These are phyloP conservation scores for Actinomortierella wolfii DNA, from an alignment of 371 early-diverging fungal genomes.

Conservation along the genomic window DNA sequence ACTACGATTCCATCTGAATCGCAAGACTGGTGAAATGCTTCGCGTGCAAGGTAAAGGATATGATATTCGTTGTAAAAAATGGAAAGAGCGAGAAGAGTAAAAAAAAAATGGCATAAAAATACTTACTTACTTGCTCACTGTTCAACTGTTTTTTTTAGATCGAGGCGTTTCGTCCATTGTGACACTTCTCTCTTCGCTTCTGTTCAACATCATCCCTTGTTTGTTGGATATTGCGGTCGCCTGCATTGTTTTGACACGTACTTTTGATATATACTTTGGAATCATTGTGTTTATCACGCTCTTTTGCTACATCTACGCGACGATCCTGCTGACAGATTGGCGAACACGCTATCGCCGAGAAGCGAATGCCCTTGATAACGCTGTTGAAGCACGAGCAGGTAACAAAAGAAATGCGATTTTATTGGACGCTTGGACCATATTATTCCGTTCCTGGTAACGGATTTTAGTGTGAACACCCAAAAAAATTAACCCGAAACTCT, in stretches of 20 bases:
- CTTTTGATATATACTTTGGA: constrained; percentile 82
- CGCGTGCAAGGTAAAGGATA: constrained; percentile 65
- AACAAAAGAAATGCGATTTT: too few species aligned
- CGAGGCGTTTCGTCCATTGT: constrained; percentile 85
- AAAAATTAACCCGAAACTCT: too few species aligned
- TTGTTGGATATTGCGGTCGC: constrained; percentile 89
- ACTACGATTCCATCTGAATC: constrained; percentile 86
- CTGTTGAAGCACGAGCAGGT: constrained; percentile 67
- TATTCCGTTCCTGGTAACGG: constrained; percentile 3
- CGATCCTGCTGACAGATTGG: constrained; percentile 92
- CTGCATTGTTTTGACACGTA: constrained; percentile 66
- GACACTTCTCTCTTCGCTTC: constrained; percentile 77
- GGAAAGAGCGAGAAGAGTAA: background rate
- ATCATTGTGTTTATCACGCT: constrained; percentile 87
- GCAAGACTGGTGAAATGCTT: constrained; percentile 94
- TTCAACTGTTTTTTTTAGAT: constrained; percentile 57
- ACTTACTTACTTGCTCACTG: constrained; percentile 14
- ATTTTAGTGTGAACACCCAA: too few species aligned
- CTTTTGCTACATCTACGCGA: constrained; percentile 80
- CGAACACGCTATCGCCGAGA: constrained; percentile 82
- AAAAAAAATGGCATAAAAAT: background rate
- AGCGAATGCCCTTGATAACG: constrained; percentile 78
- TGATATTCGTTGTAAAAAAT: background rate
- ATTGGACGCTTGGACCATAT: constrained; percentile 34
- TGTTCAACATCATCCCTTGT: constrained; percentile 90